Evolutionary conservation across 176 grass and related monocot species (phyloP).

Genomic region (Chloris gayana): DNA sequence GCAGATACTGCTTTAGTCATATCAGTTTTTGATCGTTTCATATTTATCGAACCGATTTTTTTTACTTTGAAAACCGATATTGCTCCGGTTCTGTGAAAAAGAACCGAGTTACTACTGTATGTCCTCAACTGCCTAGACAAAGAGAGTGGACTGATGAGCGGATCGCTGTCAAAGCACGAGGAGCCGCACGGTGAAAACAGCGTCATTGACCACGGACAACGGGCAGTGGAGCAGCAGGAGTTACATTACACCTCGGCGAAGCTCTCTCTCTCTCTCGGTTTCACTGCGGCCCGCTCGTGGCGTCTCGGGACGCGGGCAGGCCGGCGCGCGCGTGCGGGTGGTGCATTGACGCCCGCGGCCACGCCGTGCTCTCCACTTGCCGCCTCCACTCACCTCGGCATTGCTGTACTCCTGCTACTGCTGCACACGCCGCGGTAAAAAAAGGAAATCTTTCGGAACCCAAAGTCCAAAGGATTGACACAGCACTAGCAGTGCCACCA

Average conservation of each 20-base stretch:
- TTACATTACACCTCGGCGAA: not conserved
- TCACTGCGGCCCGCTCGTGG: not conserved
- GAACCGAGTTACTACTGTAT: too few relatives aligned
- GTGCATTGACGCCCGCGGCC: too few relatives aligned
- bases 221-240: not conserved
- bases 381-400: not conserved
- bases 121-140: too few relatives aligned
- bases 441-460: too few relatives aligned
- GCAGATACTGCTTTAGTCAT: too few relatives aligned
- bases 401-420: too few relatives aligned
- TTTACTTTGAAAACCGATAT: too few relatives aligned
- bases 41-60: too few relatives aligned
- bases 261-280: not conserved
- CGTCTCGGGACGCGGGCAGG: not conserved
- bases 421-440: not conserved
- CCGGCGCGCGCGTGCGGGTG: not conserved
- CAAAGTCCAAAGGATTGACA: not conserved
- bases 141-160: not conserved
- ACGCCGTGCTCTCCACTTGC: not conserved
- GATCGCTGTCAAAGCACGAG: not conserved
- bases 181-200: not conserved
- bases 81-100: too few relatives aligned
- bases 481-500: too few relatives aligned
- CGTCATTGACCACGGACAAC: not conserved
- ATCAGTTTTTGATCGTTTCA: too few relatives aligned